A percentile compares a stretch with the other conserved stretches of the same genome.
Evolutionary conservation across 495 filamentous ascomycete genomes (phyloP).

Genomic region (Aspergillus coremiiformis): DNA sequence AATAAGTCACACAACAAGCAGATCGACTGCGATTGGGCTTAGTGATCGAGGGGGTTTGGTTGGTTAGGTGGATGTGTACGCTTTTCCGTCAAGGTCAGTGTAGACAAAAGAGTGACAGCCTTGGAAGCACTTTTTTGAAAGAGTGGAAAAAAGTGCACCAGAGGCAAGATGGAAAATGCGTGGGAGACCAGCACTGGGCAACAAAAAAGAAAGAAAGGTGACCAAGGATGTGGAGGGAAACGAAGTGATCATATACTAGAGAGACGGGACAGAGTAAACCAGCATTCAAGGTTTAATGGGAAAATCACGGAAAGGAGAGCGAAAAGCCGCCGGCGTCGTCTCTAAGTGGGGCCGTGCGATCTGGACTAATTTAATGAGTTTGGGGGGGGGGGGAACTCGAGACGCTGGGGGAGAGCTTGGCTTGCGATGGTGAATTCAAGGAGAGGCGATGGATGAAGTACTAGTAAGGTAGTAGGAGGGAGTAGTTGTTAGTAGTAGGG

Average conservation of each 20-base stretch:
- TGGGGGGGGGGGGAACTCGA: no score
- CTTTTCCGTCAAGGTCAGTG: slow-evolving; percentile 14
- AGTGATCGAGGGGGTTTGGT: background rate
- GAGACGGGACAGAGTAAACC: slow-evolving; percentile 3
- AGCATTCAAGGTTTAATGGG: no score
- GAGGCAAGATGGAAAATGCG: slow-evolving; percentile 4
- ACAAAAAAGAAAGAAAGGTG: slow-evolving; percentile 13
- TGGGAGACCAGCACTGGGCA: slow-evolving; percentile 14
- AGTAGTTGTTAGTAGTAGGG: no score
- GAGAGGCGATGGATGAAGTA: background rate
- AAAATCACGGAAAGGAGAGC: slow-evolving; percentile 17
- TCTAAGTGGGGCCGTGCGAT: slow-evolving; percentile 22
- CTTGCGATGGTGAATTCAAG: background rate
- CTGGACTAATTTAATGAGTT: slow-evolving; percentile 17
- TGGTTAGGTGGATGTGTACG: slow-evolving; percentile 6
- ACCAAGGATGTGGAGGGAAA: slow-evolving; percentile 20
- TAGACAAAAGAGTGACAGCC: slow-evolving; percentile 36
- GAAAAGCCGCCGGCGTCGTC: background rate
- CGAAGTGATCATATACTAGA: slow-evolving; percentile 26
- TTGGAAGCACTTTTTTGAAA: slow-evolving; percentile 29
- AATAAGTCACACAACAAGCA: slow-evolving; percentile 16
- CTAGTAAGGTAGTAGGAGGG: no score
- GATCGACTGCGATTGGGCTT: slow-evolving; percentile 33
- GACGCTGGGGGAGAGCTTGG: slow-evolving; percentile 4
- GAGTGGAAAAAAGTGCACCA: slow-evolving; percentile 29